Evolutionary conservation across 208 protist genomes (phyloP).

Genomic region (Wallacemonas sp.): DNA sequence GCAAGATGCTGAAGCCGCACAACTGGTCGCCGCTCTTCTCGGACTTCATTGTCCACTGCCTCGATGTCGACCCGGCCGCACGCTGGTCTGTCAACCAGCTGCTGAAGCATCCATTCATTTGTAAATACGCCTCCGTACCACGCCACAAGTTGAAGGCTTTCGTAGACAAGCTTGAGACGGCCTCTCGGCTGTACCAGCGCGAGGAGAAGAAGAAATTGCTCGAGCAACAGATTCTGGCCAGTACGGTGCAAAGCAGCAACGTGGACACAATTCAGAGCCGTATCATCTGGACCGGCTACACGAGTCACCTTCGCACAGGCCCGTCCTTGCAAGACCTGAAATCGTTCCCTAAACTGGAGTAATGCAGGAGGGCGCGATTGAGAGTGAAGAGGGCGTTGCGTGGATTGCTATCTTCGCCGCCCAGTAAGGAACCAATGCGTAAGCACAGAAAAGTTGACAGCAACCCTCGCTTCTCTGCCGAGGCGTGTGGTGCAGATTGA

Average conservation of each 20-base stretch:
- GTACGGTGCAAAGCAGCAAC: slow-evolving; percentile 59
- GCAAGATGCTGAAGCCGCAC: slow-evolving; percentile 82
- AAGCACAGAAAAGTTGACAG: too few species aligned
- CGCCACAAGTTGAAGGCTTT: slow-evolving; percentile 75
- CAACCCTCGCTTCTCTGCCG: too few species aligned
- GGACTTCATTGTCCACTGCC: slow-evolving; percentile 82
- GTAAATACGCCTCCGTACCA: slow-evolving; percentile 54
- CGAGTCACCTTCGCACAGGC: slow-evolving; percentile 58
- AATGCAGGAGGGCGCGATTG: too few species aligned
- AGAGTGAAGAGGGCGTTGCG: too few species aligned
- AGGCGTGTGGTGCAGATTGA: too few species aligned
- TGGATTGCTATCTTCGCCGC: too few species aligned
- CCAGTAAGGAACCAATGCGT: too few species aligned
- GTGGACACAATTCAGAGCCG: slow-evolving; percentile 66
- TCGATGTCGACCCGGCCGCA: slow-evolving; percentile 38
- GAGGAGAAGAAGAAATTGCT: slow-evolving; percentile 67
- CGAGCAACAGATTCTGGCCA: slow-evolving; percentile 74
- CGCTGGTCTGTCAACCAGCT: slow-evolving; percentile 71
- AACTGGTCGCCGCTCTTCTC: slow-evolving; percentile 67
- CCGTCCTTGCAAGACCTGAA: slow-evolving; percentile 62
- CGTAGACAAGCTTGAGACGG: slow-evolving; percentile 65
- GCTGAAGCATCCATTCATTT: slow-evolving; percentile 79
- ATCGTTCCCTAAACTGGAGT: slow-evolving; percentile 64
- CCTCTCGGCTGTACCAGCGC: slow-evolving; percentile 39
- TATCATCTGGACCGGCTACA: slow-evolving; percentile 67